These are phyloP conservation scores for Fusarium verticillioides DNA, from an alignment of 2,329 filamentous ascomycete genomes.

Conservation along the genomic window DNA sequence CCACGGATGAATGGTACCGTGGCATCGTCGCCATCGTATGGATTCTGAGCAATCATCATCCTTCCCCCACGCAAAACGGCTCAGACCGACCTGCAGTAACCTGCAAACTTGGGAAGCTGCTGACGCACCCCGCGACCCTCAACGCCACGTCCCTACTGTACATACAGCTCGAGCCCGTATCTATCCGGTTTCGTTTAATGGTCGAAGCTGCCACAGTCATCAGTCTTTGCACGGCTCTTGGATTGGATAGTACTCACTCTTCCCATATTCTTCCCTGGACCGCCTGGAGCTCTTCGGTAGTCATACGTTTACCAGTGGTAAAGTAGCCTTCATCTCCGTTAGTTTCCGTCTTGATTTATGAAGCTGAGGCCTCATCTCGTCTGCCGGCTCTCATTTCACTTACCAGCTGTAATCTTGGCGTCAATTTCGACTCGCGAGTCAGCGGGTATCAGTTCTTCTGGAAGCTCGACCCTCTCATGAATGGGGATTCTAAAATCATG, in stretches of 20 bases:
- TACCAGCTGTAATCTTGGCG: slow-evolving; percentile 95
- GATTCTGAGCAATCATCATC: slow-evolving; percentile 39
- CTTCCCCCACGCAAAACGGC: slow-evolving; percentile 36
- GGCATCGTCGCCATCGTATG: slow-evolving; percentile 39
- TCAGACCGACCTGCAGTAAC: slow-evolving; percentile 42
- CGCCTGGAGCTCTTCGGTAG: slow-evolving; percentile 82
- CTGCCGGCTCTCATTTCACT: slow-evolving; percentile 47
- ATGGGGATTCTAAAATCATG: slow-evolving; percentile 75
- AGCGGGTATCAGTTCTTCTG: slow-evolving; percentile 91
- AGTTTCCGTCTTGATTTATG: slow-evolving; percentile 26
- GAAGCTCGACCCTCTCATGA: slow-evolving; percentile 88
- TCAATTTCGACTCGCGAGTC: slow-evolving; percentile 99
- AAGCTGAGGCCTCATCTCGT: slow-evolving; percentile 8
- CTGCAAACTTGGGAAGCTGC: slow-evolving; percentile 34
- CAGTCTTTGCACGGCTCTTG: slow-evolving; percentile 26
- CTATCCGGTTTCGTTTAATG: slow-evolving; percentile 46
- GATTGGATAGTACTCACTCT: slow-evolving; percentile 61
- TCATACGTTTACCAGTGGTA: slow-evolving; percentile 90
- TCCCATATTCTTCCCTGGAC: slow-evolving; percentile 95
- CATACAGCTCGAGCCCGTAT: slow-evolving; percentile 11
- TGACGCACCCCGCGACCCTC: slow-evolving; percentile 39
- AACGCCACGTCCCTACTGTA: slow-evolving; percentile 10
- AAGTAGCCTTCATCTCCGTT: slow-evolving; percentile 68
- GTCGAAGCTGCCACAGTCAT: slow-evolving; percentile 52
- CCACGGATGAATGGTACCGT: slow-evolving; percentile 37